These are phyloP conservation scores for Lasiosphaeriaceae sp. DNA, from an alignment of 495 filamentous ascomycete genomes.

Conservation along the genomic window DNA sequence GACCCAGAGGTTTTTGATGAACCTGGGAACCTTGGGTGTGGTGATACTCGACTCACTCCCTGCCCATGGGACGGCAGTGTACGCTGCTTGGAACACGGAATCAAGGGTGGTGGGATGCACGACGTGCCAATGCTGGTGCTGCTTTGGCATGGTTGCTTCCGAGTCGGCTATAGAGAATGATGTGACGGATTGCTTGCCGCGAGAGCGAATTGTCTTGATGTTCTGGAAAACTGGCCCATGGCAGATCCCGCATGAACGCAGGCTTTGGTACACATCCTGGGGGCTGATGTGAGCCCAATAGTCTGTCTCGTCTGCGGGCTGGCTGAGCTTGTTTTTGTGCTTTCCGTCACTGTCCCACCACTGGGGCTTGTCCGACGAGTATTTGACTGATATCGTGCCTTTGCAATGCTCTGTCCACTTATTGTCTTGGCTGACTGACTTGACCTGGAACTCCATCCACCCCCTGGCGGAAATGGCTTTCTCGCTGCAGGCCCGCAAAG, in stretches of 20 bases:
- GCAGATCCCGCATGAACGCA: conserved; percentile 29
- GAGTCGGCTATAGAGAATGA: conserved; percentile 37
- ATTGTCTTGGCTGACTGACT: conserved; percentile 44
- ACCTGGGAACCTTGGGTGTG: conserved; percentile 21
- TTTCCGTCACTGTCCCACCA: conserved; percentile 3
- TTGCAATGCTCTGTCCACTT: conserved; percentile 32
- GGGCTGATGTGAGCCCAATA: conserved; percentile 21
- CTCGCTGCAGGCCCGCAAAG: conserved; percentile 36
- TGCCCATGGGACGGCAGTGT: conserved; percentile 20
- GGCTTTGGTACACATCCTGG: conserved; percentile 24
- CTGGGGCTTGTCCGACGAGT: conserved; percentile 7
- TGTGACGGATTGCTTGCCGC: conserved; percentile 20
- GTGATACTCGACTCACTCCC: conserved; percentile 4
- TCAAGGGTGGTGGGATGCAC: conserved; percentile 49
- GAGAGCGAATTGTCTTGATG: conserved; percentile 25
- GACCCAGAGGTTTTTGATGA: conserved; percentile 24
- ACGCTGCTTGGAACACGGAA: conserved; percentile 34
- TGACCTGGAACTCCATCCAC: conserved; percentile 34
- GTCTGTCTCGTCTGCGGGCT: conserved; percentile 10
- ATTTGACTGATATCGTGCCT: conserved; percentile 27
- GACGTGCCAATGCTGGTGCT: conserved; percentile 38
- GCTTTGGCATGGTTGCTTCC: conserved; percentile 35
- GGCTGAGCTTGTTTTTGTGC: neutral
- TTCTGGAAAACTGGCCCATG: conserved; percentile 38
- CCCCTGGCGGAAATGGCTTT: conserved; percentile 34